A percentile compares a stretch with the other conserved stretches of the same genome.
Conservation (phyloP, 352 stramenopile genomes). For the Globisporangium iwayamae region DNA sequence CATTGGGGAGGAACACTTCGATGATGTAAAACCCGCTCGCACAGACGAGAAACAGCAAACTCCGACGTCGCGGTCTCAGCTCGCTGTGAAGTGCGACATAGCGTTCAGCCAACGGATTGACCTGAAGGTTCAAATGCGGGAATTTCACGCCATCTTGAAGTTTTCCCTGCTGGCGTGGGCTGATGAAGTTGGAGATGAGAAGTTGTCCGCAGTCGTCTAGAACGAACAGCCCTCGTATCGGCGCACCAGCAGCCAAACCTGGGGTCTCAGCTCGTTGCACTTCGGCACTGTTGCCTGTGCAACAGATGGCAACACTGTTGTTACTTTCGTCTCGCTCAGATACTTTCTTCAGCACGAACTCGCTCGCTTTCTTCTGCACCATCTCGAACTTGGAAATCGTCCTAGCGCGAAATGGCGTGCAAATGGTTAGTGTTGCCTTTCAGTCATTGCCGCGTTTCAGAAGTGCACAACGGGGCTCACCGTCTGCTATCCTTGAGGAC, state of each 20-base stretch:
- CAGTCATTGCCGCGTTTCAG: neutral
- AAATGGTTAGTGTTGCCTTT: neutral
- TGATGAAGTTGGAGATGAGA: constrained; percentile 13
- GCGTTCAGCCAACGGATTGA: constrained; percentile 26
- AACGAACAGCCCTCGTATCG: constrained; percentile 16
- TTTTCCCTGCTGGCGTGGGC: neutral
- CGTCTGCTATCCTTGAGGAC: constrained; percentile 27
- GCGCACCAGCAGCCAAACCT: neutral
- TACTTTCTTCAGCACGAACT: constrained; percentile 23
- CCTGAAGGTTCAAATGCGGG: constrained; percentile 15
- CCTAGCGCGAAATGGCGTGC: constrained; percentile 8
- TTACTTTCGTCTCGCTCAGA: constrained; percentile 25
- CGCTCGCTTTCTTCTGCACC: constrained; percentile 23
- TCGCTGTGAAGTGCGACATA: constrained; percentile 30
- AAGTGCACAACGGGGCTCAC: constrained; percentile 10
- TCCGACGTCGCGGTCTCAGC: constrained; percentile 16
- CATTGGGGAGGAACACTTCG: constrained; percentile 28
- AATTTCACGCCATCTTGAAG: neutral
- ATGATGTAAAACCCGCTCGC: constrained; percentile 38
- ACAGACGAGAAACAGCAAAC: constrained; percentile 31
- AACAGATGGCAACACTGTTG: constrained; percentile 27
- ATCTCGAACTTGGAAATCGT: constrained; percentile 30
- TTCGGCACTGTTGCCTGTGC: constrained; percentile 3
- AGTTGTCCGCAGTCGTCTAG: constrained; percentile 32
- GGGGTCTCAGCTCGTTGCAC: constrained; percentile 7